phyloP scores from a whole-genome alignment of 2,329 filamentous ascomycete genomes.

The Penicillium corylophilum region DNA sequence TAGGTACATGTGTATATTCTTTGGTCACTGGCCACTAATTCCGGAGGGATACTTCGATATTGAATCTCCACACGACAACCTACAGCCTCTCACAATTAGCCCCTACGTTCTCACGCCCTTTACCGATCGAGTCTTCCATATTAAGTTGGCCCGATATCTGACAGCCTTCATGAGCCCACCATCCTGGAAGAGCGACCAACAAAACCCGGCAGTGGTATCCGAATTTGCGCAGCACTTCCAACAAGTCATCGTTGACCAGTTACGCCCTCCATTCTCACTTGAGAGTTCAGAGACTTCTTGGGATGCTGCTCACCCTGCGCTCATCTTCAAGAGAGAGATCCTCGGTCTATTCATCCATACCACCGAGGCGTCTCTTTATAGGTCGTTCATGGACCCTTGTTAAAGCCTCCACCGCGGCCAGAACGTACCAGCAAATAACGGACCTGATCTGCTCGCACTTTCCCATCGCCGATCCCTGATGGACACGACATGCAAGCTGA shows the following conservation, averaged over 20 bases:
- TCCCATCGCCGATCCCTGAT: conserved; percentile 16
- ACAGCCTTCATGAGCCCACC: conserved; percentile 19
- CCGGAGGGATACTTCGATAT: conserved; percentile 20
- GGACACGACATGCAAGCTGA: conserved; percentile 10
- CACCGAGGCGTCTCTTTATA: conserved; percentile 13
- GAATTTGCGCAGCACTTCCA: conserved; percentile 19
- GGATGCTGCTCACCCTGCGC: conserved; percentile 8
- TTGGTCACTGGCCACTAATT: conserved; percentile 19
- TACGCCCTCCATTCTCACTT: conserved; percentile 11
- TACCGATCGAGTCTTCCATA: conserved; percentile 16
- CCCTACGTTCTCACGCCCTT: conserved; percentile 18
- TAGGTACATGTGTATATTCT: conserved; percentile 16
- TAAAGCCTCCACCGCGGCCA: conserved; percentile 9
- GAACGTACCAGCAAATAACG: conserved; percentile 1
- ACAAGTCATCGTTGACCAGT: conserved; percentile 13
- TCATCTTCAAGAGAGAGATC: conserved; percentile 9
- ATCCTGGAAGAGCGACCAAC: conserved; percentile 15
- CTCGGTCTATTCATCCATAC: conserved; percentile 10
- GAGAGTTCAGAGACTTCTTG: conserved; percentile 11
- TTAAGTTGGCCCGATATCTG: conserved; percentile 15
- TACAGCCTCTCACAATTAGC: conserved; percentile 4
- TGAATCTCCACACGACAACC: conserved; percentile 13
- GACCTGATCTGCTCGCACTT: conserved; percentile 11
- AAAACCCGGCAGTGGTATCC: conserved; percentile 6
- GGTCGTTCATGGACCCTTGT: conserved; percentile 16